A percentile compares a stretch with the other conserved stretches of the same genome.
Conservation (phyloP, 1,139 yeast species). For the Suhomyces coccinellae region DNA sequence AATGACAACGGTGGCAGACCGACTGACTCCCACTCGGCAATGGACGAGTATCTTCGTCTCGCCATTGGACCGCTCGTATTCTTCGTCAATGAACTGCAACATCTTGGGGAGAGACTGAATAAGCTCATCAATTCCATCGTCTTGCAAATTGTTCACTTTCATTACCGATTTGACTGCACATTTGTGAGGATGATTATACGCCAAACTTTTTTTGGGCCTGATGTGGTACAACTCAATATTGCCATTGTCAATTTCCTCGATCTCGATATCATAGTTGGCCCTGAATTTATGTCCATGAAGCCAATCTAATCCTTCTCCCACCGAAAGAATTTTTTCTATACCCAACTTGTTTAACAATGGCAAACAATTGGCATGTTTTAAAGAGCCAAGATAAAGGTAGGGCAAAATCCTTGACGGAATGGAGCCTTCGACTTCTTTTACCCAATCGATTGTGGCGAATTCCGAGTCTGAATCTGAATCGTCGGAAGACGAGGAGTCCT, state of each 20-base stretch:
- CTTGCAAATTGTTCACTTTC: constrained; percentile 48
- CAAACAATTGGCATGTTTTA: constrained; percentile 76
- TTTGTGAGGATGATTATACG: constrained; percentile 7
- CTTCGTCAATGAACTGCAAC: constrained; percentile 38
- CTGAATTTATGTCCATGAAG: constrained; percentile 34
- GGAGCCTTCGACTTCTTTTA: constrained; percentile 55
- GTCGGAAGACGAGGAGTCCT: constrained; percentile 10
- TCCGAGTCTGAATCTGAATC: constrained; percentile 17
- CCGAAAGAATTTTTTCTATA: constrained; percentile 75
- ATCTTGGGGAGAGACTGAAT: constrained; percentile 36
- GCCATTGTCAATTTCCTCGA: constrained; percentile 30
- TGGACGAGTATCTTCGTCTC: constrained; percentile 43
- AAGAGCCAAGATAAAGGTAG: constrained; percentile 82
- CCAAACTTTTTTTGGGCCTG: constrained; percentile 6
- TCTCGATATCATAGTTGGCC: constrained; percentile 25
- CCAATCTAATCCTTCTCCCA: constrained; percentile 84
- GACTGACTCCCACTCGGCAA: constrained; percentile 52
- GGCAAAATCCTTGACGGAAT: constrained; percentile 76
- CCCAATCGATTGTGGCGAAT: constrained; percentile 31
- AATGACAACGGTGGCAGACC: constrained; percentile 51
- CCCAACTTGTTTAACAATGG: constrained; percentile 64
- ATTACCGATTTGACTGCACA: constrained; percentile 34
- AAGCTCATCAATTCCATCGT: constrained; percentile 50
- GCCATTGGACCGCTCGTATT: constrained; percentile 28
- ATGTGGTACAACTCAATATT: constrained; percentile 36